These are phyloP conservation scores for Neonectria neomacrospora DNA, from an alignment of 2,329 filamentous ascomycete species.

Conservation along the genomic window DNA sequence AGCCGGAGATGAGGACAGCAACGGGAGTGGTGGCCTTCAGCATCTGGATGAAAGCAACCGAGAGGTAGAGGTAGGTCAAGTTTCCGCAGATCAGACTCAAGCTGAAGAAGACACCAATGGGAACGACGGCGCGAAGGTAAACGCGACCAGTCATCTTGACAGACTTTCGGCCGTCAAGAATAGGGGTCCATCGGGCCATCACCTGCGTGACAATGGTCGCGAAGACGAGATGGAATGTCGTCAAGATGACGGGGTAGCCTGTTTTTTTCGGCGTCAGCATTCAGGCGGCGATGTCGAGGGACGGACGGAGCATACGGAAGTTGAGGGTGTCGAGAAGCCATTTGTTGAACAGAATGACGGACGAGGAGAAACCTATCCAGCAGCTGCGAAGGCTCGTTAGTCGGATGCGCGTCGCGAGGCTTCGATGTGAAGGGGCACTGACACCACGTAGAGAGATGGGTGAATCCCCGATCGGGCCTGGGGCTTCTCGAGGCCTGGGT, in stretches of 20 bases:
- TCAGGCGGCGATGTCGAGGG: constrained; percentile 4
- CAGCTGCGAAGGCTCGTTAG: constrained; percentile 63
- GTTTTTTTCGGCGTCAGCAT: constrained; percentile 36
- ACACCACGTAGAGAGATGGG: constrained; percentile 86
- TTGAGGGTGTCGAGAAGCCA: constrained; percentile 89
- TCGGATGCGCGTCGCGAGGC: constrained; percentile 7
- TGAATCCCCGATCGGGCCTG: constrained; percentile 76
- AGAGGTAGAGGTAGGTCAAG: constrained; percentile 93
- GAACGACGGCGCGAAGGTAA: constrained; percentile 92
- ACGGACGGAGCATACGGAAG: constrained; percentile 65
- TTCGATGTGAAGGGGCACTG: constrained; percentile 47
- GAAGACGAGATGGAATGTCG: constrained; percentile 95
- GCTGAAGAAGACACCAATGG: constrained; percentile 95
- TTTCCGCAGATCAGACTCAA: constrained; percentile 97
- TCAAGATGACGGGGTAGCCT: constrained; percentile 84
- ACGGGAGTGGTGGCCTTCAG: constrained; percentile 98
- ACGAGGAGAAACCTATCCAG: constrained; percentile 93
- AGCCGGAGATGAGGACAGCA: constrained; percentile 88
- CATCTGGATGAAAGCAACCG: constrained; percentile 98
- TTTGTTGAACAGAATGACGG: constrained; percentile 99
- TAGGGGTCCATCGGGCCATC: constrained; percentile 86
- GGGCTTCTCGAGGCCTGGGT: constrained; percentile 78
- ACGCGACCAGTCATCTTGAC: constrained; percentile 97
- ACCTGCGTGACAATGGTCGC: constrained; percentile 95
- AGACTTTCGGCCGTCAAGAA: constrained; percentile 93